Evolutionary conservation across 148 eudicot species (phyloP), one percentile per base, ranked within the genome.

Genomic region (Nepenthes mirabilis): DNA sequence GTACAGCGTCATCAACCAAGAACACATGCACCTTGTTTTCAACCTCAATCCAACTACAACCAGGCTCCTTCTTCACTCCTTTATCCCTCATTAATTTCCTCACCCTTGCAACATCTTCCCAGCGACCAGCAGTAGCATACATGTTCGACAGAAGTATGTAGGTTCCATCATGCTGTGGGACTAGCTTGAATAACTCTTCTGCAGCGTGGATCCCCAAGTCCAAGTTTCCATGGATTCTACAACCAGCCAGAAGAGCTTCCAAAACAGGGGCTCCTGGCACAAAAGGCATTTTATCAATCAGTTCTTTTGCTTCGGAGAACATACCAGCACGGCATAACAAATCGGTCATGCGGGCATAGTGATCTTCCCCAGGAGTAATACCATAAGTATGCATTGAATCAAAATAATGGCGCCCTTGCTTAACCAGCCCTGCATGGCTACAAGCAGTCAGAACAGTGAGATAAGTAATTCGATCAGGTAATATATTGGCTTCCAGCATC

Each of bases 61-160:
- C 88, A n/a, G 85, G 88, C 68, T 80, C 85, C 62, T 83, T 83
- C 66, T 80, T 83, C 65, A 83, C 85, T 34, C 88, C 85, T 75
- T 75, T 66, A 33, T 80, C 85, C 75, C 77, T 66, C 85, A 83
- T 83, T 66, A 80, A 67, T 56, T 69, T 66, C 53, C 88, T 70
- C 13, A 83, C 79, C 67, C 62, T 73, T 1, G 83, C 83, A 56
- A 74, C 75, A 51, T 76, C 78, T 52, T 65, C 76, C 88, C 85
- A 83, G 52, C 70, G 71, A 5, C 81, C 79, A 37, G 72, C 76
- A 32, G 71, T 63, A 34, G 85, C 88, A 54, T 75, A 83, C 71
- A 83, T 80, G 49, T 83, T 83, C 0, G 88, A 78, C 56, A 83
- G 54, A 40, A 83, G 73, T 59, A 83, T 60, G 61, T 83, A 83